Evolutionary conservation across 345 rosid species (phyloP).

Genomic region (Mangifera indica): DNA sequence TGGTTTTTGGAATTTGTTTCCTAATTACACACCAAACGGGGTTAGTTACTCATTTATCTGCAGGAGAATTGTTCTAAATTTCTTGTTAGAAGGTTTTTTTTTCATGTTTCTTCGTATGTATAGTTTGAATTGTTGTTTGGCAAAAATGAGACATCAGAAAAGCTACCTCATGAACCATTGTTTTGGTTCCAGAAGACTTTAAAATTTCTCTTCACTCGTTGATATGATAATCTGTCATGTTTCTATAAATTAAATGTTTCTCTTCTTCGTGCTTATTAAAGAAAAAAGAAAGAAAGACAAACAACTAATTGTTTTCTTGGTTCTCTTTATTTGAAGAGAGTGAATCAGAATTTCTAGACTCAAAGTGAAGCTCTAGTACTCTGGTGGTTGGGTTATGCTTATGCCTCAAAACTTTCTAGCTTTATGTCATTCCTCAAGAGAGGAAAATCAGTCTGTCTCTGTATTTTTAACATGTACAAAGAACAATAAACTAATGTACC

Average conservation of each 20-base stretch:
- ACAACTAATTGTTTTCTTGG: background rate
- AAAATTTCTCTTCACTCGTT: background rate
- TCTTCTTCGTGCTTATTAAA: background rate
- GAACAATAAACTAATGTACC: background rate
- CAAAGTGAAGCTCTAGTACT: background rate
- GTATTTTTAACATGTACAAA: background rate
- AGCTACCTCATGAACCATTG: background rate
- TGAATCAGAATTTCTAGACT: background rate
- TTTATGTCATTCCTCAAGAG: background rate
- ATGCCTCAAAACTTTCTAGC: background rate
- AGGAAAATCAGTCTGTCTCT: background rate
- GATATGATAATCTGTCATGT: background rate
- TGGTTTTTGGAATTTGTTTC: too few relatives aligned
- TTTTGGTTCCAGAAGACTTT: too few relatives aligned
- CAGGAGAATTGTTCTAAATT: background rate
- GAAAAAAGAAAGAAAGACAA: too few relatives aligned
- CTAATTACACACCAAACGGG: too few relatives aligned
- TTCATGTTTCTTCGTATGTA: background rate
- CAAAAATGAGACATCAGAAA: background rate
- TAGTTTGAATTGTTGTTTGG: background rate
- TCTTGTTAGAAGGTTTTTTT: background rate
- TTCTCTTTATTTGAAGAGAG: background rate
- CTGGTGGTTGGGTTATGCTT: constrained; percentile 1
- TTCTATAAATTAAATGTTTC: background rate
- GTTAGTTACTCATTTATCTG: background rate